Base-by-base conservation (phyloP, 2,329 filamentous ascomycete species). In the Lachnellula subtilissima region DNA sequence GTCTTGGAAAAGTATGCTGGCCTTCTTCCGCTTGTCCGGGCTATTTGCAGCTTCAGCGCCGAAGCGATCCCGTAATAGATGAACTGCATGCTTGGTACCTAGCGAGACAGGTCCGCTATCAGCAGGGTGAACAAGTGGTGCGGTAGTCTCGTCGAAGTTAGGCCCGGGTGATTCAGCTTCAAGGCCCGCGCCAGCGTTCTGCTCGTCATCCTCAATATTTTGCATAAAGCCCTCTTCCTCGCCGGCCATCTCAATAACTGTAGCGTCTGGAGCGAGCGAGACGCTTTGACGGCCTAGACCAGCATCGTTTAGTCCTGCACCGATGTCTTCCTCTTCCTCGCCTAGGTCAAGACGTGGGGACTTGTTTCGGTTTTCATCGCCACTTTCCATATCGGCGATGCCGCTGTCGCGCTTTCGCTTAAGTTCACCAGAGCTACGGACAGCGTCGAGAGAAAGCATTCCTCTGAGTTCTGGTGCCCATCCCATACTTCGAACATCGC, bases 361-460 rank as follows among this genome's bases (percentile, higher is more conserved):
- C 73, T 91, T 89, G 35, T 79, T 78, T 25, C 59, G 62, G 5
- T 83, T 80, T 61, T 80, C 83, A 36, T 88, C 88, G 36, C 83
- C 80, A 60, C 79, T 83, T 22, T 87, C 89, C 61, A 94, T 81
- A 67, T 93, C 91, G 46, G 88, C 89, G 61, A 94, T 84, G 23
- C 89, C 91, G 65, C 87, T 91, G 67, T 96, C 91, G 28, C 94
- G 86, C 80, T 99, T 99, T 57, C 94, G 84, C 81, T 97, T 99
- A 54, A 93, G 80, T 59, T 96, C 91, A 56, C 85, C 87, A 43
- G 86, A 81, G 55, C 85, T 85, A 59, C 86, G 86, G 15, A 96
- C 81, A 14, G 89, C 81, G 62, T 95, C 90, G 43, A 97, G 78
- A 1, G 91, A 96, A n/a, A 97, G 77, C 66, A 99, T 84, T n/a